Conservation (phyloP, 148 eudicot species). For the Rhododendron ovatum region DNA sequence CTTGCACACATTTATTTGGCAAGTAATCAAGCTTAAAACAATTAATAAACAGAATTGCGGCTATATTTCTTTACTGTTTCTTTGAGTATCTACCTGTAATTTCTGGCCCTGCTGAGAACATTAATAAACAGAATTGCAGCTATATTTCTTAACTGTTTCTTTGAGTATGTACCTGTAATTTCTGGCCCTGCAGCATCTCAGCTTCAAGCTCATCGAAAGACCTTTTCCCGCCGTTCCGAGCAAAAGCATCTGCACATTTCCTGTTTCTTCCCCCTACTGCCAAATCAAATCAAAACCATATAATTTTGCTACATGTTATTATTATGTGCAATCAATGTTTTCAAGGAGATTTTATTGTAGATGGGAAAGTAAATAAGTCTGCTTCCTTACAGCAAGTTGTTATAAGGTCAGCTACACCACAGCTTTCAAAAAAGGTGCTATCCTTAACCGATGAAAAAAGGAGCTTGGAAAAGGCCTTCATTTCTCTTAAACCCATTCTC, state of each 20-base stretch:
- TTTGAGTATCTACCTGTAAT: slow-evolving; percentile 50
- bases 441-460: slow-evolving; percentile 80
- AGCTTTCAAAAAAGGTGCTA: slow-evolving; percentile 88
- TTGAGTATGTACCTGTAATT: slow-evolving; percentile 57
- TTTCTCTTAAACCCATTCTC: slow-evolving; percentile 96
- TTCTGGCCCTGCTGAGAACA: slow-evolving; percentile 63
- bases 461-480: slow-evolving; percentile 92
- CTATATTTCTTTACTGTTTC: neutral
- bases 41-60: neutral
- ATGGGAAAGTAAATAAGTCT: neutral
- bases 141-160: neutral
- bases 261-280: slow-evolving; percentile 96
- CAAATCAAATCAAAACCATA: slow-evolving; percentile 12
- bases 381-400: slow-evolving; percentile 82
- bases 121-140: neutral
- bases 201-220: slow-evolving; percentile 90
- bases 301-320: neutral
- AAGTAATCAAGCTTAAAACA: neutral
- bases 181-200: slow-evolving; percentile 93
- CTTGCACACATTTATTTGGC: neutral
- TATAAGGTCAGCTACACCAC: slow-evolving; percentile 96
- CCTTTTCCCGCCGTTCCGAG: slow-evolving; percentile 77
- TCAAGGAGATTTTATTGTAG: neutral
- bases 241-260: slow-evolving; percentile 94
- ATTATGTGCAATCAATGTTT: neutral